Evolutionary conservation across 169 alveolate species (phyloP), one percentile per base, ranked within the genome.

Genomic region (Babesia caballi): DNA sequence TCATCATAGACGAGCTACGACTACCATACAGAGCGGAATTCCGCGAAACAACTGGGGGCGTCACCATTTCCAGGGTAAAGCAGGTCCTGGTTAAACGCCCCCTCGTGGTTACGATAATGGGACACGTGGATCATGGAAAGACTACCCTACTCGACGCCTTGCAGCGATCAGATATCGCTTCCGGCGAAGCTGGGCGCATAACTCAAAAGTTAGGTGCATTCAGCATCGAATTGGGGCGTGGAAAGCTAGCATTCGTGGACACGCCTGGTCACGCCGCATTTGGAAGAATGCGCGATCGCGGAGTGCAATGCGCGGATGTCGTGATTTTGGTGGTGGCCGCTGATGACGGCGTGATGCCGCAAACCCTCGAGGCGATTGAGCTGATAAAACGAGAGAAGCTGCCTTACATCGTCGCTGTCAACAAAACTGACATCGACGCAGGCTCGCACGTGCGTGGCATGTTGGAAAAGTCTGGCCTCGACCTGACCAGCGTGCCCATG

Each of bases 111-210:
- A 93, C 98, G 12, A 92, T 97, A 12, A 91, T 97, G 91, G 99
- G 99, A 0, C 99, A 97, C 86, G 98, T 97, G 14, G 99, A 97
- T 77, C 98, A 96, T 71, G 99, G 99, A 36, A 97, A 97, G 84
- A 97, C 99, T 19, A 95, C 98, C 28, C 85, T 97, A 41, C 86
- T 97, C 23, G 98, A 94, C 76, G 40, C 66, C 25, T 57, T 89
- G 28, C 58, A 87, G 51, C 67, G 72, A 38, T 78, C 91, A 0
- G 88, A 91, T 61, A 90, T 93, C 33, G 96, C 92, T 5, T 60
- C 83, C 0, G 61, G 68, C 15, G 97, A 94, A 71, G 90, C 87
- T 35, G 97, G 97, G n/a, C 92, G 94, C 15, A 96, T 96, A 3
- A 96, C 99, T 4, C 94, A 96, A 86, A 91, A 92, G 74, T 91